phyloP scores from a whole-genome alignment of 1,284 basidiomycete species.

The Moesziomyces parantarcticus region DNA sequence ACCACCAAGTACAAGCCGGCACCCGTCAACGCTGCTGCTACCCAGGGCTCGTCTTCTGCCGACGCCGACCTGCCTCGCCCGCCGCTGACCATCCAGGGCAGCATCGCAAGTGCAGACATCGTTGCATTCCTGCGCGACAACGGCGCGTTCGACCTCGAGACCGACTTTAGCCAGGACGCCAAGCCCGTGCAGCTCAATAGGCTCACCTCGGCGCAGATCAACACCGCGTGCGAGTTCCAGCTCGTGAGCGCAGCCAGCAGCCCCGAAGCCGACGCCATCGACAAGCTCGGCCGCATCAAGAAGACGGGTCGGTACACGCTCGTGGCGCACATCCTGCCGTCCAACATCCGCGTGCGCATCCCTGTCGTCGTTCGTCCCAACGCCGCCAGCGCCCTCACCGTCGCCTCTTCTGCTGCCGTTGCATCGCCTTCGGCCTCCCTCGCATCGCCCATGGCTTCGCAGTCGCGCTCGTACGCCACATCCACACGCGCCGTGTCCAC shows the following conservation, averaged over 20 bases:
- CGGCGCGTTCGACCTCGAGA: conserved; percentile 41
- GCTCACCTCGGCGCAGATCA: conserved; percentile 36
- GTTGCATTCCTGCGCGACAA: conserved; percentile 29
- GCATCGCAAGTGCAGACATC: conserved; percentile 29
- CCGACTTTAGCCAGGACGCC: conserved; percentile 28
- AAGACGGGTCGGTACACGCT: conserved; percentile 37
- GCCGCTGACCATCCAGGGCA: conserved; percentile 41
- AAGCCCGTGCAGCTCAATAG: conserved; percentile 29
- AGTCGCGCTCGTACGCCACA: conserved; percentile 36
- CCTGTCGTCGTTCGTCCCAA: conserved; percentile 30
- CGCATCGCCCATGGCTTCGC: conserved; percentile 5
- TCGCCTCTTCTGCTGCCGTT: not conserved
- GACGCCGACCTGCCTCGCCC: conserved; percentile 26
- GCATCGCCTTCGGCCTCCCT: conserved; percentile 2
- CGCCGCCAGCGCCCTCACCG: conserved; percentile 6
- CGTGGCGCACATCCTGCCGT: conserved; percentile 25
- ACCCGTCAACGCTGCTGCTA: not conserved
- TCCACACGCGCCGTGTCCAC: conserved; percentile 8
- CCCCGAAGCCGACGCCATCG: conserved; percentile 12
- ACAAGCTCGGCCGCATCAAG: conserved; percentile 42
- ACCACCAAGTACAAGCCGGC: conserved; percentile 23
- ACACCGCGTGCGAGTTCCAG: conserved; percentile 37
- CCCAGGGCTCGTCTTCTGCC: not conserved
- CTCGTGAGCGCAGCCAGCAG: conserved; percentile 1
- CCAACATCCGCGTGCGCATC: conserved; percentile 34